Evolutionary conservation across 257 asterid species (phyloP), one percentile per base, ranked within the genome.

Genomic region (Echium plantagineum): DNA sequence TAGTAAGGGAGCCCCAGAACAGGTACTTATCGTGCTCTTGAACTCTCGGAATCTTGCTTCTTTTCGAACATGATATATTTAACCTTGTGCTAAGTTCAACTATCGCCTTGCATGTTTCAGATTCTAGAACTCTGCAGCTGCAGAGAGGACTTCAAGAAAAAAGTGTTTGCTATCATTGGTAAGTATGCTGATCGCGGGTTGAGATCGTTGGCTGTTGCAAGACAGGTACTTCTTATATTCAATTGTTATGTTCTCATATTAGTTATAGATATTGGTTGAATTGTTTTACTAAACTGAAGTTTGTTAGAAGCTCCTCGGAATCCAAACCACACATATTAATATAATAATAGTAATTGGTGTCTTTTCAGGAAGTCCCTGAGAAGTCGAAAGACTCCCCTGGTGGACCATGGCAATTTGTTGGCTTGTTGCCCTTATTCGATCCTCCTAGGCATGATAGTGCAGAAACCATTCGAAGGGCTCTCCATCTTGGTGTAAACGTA

Each of bases 381-480:
- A 88, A 85, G 76, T 58, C 79, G 15, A 91, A 88, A 78, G 96
- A 88, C 3, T 63, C 85, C 58, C 74, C 90, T 16, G 98, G 98
- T 13, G 75, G 81, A 47, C 94, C 97, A 58, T 91, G 98, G 98
- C 93, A 85, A 67, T 91, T 91, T 66, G 80, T 91, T 63, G 98
- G 98, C 65, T 78, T 91, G 69, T 59, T 91, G 18, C 84, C 96
- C 55, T 94, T 91, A 16, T 91, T 91, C 58, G 98, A 91, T 68
- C 98, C 98, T 70, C 98, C 98, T 5, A 75, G 98, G 64, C 98
- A 91, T 35, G 98, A 91, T 47, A 91, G 98, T 83, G 96, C 98
- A 6, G 98, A 91, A 81, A 91, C 98, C 67, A 91, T 91, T 65
- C 93, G 95, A 49, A 80, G 90, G 63, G 98, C 96, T 55, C 86